Evolutionary conservation across 805 yeast genomes (phyloP), one percentile per base, ranked within the genome.

Genomic region (Pichia eremophila): DNA sequence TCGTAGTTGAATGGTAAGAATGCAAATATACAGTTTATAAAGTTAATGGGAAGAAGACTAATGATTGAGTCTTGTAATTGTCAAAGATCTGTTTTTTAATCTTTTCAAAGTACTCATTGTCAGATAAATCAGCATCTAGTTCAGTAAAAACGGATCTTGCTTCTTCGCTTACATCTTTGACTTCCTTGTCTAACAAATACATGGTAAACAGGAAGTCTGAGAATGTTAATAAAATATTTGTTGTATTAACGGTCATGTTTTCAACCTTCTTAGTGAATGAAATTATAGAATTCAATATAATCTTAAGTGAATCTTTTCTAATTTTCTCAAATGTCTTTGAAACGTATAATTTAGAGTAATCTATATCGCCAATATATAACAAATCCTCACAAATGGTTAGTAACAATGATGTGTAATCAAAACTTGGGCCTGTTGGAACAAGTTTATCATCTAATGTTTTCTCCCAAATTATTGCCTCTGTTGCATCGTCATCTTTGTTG

Each of bases 341-440:
- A 37, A 56, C 47, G 38, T 57, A 64, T n/a, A 61, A 56, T 48
- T 62, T 63, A 1, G 64, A 54, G 44, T 54, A 62, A 43, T 61
- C 64, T n/a, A 54, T 57, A 3, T 47, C 51, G 1, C 52, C 50
- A 36, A 44, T 49, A 15, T 34, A 34, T 34, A 34, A 34, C 15
- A 34, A 14, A 12, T 49, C 48, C 38, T 49, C 28, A 39, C 57
- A 47, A n/a, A 55, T 41, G 17, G 48, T 45, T 46, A 58, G 57
- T 8, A 62, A 22, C 1, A 58, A 42, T 28, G 50, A 46, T 34
- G 57, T 54, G 14, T 57, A 46, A 22, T 57, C 61, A 27, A 61
- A 44, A 1, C 66, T 60, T 25, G 57, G 54, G 2, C 55, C 41
- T 17, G 51, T 57, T 1, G 65, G 64, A 11, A 57, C 36, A 11